phyloP scores from a whole-genome alignment of 352 stramenopile species.

The Globisporangium solare region DNA sequence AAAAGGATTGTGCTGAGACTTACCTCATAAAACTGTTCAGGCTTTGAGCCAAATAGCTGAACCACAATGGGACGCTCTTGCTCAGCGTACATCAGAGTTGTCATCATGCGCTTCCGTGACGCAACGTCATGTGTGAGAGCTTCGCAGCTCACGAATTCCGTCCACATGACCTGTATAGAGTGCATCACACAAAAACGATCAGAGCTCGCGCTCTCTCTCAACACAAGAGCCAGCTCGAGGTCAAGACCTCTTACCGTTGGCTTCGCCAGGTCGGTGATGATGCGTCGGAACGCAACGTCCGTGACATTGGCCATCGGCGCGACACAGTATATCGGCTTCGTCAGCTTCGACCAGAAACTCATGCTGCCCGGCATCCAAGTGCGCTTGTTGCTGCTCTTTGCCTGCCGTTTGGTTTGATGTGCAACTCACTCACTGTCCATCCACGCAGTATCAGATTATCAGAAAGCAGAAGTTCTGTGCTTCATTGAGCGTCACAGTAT shows the following conservation, averaged over 20 bases:
- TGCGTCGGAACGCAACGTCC: conserved; percentile 59
- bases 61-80: conserved; percentile 71
- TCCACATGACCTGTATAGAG: conserved; percentile 62
- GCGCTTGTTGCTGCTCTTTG: background rate
- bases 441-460: conserved; percentile 1
- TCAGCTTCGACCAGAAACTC: conserved; percentile 64
- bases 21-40: conserved; percentile 82
- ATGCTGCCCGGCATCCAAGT: background rate
- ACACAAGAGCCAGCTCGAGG: background rate
- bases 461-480: too few species aligned
- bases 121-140: conserved; percentile 56
- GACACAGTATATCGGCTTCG: conserved; percentile 73
- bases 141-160: conserved; percentile 84
- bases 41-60: conserved; percentile 85
- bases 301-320: conserved; percentile 85
- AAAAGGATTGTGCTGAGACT: background rate
- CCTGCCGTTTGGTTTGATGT: background rate
- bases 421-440: background rate
- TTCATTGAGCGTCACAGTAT: too few species aligned
- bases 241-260: conserved; percentile 31
- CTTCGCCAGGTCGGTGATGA: conserved; percentile 76
- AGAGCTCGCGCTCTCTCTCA: background rate
- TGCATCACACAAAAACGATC: background rate
- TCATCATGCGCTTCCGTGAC: conserved; percentile 72
- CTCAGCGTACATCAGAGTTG: conserved; percentile 65